Conservation (phyloP, 257 asterid species). For the Fraxinus americana region DNA sequence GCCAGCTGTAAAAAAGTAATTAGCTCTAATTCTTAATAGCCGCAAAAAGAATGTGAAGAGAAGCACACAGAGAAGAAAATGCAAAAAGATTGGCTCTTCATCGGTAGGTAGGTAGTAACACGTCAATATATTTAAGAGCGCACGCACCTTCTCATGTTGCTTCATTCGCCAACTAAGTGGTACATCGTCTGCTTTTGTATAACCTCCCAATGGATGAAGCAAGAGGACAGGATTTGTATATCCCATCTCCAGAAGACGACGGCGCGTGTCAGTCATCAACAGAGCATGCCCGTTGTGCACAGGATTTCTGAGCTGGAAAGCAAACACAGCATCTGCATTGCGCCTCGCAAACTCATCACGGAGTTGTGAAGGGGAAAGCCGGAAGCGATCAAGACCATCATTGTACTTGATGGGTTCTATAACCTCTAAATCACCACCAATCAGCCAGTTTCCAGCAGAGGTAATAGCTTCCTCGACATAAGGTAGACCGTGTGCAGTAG, state of each 20-base stretch:
- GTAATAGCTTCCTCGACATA: slow-evolving; percentile 71
- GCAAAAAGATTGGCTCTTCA: too few species aligned
- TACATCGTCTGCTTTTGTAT: slow-evolving; percentile 89
- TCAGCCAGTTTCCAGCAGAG: slow-evolving; percentile 52
- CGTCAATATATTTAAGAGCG: background rate
- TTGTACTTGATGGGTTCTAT: slow-evolving; percentile 64
- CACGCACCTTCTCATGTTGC: slow-evolving; percentile 85
- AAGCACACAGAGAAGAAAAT: too few species aligned
- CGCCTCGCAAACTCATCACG: slow-evolving; percentile 72
- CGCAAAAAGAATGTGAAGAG: too few species aligned
- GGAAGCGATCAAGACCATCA: slow-evolving; percentile 77
- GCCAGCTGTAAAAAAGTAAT: too few species aligned
- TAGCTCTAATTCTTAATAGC: too few species aligned
- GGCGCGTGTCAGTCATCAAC: slow-evolving; percentile 88
- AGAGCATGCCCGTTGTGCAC: slow-evolving; percentile 44
- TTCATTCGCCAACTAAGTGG: slow-evolving; percentile 92
- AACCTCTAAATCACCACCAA: slow-evolving; percentile 54
- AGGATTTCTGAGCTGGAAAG: too few species aligned
- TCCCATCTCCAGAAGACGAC: slow-evolving; percentile 88
- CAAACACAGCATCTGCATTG: slow-evolving; percentile 30
- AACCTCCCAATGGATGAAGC: slow-evolving; percentile 90
- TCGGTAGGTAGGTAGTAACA: too few species aligned
- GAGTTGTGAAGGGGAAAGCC: slow-evolving; percentile 83
- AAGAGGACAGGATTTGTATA: slow-evolving; percentile 79
- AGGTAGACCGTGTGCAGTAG: slow-evolving; percentile 85